These are phyloP conservation scores for Kuraishia molischiana DNA, from an alignment of 805 yeast species.

Conservation along the genomic window DNA sequence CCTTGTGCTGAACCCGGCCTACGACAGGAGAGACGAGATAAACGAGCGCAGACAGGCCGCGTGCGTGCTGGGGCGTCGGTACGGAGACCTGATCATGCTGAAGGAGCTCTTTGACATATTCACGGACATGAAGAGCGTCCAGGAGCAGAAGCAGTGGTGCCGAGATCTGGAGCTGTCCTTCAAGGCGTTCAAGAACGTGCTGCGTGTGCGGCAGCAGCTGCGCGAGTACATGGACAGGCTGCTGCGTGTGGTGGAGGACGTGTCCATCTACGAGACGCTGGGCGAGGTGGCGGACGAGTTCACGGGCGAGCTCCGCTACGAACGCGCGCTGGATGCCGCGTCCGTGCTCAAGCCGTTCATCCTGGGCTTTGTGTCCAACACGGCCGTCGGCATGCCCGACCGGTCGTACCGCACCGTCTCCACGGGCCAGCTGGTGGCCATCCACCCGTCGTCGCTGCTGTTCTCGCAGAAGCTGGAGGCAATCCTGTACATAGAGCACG, in stretches of 20 bases:
- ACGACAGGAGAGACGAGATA: constrained; percentile 76
- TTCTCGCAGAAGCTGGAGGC: constrained; percentile 81
- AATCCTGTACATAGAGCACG: constrained; percentile 90
- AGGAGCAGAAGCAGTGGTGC: constrained; percentile 77
- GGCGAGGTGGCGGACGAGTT: constrained; percentile 16
- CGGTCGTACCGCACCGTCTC: constrained; percentile 81
- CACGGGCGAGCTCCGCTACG: constrained; percentile 5
- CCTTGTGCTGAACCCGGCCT: constrained; percentile 66
- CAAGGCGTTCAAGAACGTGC: constrained; percentile 73
- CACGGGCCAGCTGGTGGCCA: constrained; percentile 74
- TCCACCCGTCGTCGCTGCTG: constrained; percentile 84
- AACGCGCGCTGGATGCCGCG: constrained; percentile 37
- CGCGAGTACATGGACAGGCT: constrained; percentile 52
- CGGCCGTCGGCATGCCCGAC: constrained; percentile 94
- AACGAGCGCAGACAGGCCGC: constrained; percentile 62
- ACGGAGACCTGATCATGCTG: constrained; percentile 78
- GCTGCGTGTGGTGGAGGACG: constrained; percentile 24
- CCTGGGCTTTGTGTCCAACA: constrained; percentile 74
- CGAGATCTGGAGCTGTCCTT: constrained; percentile 62
- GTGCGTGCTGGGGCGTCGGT: constrained; percentile 59
- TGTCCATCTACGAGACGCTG: constrained; percentile 15
- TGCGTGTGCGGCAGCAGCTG: constrained; percentile 68
- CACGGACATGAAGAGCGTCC: constrained; percentile 28
- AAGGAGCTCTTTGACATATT: constrained; percentile 67
- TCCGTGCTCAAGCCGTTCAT: constrained; percentile 69